Base-by-base conservation (phyloP, 2,329 filamentous ascomycete species). In the Botrytis paeoniae region DNA sequence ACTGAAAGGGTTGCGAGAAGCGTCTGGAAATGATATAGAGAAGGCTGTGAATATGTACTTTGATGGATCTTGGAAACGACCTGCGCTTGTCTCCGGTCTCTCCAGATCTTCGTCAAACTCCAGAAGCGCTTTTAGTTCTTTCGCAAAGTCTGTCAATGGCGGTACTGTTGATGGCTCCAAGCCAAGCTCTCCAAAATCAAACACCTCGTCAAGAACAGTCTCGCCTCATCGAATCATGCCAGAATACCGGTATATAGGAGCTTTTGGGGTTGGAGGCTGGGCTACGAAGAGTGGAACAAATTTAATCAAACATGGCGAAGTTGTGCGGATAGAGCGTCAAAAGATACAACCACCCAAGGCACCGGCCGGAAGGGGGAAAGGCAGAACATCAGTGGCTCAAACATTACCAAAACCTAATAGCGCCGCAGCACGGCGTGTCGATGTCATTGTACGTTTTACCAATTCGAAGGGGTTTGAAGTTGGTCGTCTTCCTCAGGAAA, bases 231-330 rank as follows among this genome's bases (percentile, higher is more conserved):
- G 37, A 77, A 73, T 65, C 25, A 80, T 81, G 85, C 90, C 90
- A 0, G 78, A 83, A 2, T 86, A 85, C 77, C 84, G 96, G 79
- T 99, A 98, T 78, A 88, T 98, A 74, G 96, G 96, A 29, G 93
- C 94, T 0, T 96, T 98, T 82, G 96, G 96, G 14, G 94, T 93
- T 7, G 93, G 92, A 71, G 96, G 91, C 7, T 99, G 96, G 96
- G 91, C 93, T 9, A 98, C 95, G 5, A 89, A 91, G 78, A 98
- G 94, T 81, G 95, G 95, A 0, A 84, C 83, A 4, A 89, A 89
- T 54, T 81, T 98, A 9, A 80, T 99, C 39, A 92, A 90, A 76
- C 92, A 97, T 78, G 94, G 93, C 25, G 95, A 98, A 76, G 78
- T 83, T n/a, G 89, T 99, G 73, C 90, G 87, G 68, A 97, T 99